phyloP scores from a whole-genome alignment of 768 basidiomycete species.

The Trametes sanguinea region DNA sequence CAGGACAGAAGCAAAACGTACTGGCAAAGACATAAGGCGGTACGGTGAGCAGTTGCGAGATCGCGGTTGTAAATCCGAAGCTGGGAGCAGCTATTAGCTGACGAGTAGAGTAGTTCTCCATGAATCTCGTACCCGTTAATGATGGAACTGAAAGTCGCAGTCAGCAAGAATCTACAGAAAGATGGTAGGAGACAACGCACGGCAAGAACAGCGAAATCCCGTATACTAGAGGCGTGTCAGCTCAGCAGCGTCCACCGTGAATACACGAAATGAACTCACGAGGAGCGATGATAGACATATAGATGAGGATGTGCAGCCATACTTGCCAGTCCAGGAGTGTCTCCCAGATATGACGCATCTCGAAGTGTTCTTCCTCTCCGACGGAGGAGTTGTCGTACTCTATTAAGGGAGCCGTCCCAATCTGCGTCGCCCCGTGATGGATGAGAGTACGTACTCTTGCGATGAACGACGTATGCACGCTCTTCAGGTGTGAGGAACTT shows the following conservation, averaged over 20 bases:
- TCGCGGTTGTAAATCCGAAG: slow-evolving; percentile 58
- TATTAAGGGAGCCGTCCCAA: slow-evolving; percentile 37
- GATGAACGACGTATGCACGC: slow-evolving; percentile 44
- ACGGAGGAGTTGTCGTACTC: slow-evolving; percentile 59
- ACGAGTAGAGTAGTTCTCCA: no score
- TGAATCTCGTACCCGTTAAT: slow-evolving; percentile 14
- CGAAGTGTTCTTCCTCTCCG: slow-evolving; percentile 63
- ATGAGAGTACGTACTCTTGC: slow-evolving; percentile 7
- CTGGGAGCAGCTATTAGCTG: slow-evolving; percentile 31
- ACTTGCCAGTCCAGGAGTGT: slow-evolving; percentile 58
- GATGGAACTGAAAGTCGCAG: slow-evolving; percentile 7
- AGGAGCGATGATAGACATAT: slow-evolving; percentile 59
- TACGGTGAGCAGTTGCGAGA: slow-evolving; percentile 67
- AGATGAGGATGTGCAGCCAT: slow-evolving; percentile 53
- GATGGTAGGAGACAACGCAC: slow-evolving; percentile 41
- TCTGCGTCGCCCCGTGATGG: neutral
- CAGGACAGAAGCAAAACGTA: slow-evolving; percentile 33
- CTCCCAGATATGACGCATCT: slow-evolving; percentile 51
- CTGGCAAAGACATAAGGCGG: slow-evolving; percentile 61
- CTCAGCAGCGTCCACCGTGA: neutral
- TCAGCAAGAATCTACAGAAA: neutral
- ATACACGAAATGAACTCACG: slow-evolving; percentile 43
- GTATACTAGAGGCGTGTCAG: slow-evolving; percentile 45
- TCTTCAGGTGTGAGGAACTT: slow-evolving; percentile 63
- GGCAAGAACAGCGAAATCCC: slow-evolving; percentile 73